Evolutionary conservation across 768 basidiomycete genomes (phyloP).

Genomic region (Jaapia argillacea): DNA sequence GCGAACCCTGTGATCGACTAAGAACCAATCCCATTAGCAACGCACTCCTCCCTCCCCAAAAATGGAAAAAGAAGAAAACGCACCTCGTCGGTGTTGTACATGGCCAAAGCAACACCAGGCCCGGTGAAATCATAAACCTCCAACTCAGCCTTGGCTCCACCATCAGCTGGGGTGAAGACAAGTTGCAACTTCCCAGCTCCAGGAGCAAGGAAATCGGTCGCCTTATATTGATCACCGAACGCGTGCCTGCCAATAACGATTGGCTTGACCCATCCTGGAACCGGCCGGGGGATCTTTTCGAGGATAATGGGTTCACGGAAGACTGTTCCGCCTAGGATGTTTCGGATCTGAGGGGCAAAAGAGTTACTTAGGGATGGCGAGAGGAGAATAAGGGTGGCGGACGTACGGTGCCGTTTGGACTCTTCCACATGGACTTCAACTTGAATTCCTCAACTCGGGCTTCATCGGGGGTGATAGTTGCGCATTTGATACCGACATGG

Average conservation of each 20-base stretch:
- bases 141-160: conserved; percentile 53
- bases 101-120: conserved; percentile 86
- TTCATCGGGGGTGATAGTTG: conserved; percentile 98
- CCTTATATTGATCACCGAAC: conserved; percentile 95
- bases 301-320: conserved; percentile 98
- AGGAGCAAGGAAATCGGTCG: conserved; percentile 87
- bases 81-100: conserved; percentile 98
- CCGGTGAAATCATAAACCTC: conserved; percentile 94
- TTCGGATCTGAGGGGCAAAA: conserved; percentile 58
- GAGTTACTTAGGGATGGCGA: background rate
- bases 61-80: conserved; percentile 5
- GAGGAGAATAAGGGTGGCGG: too few species aligned
- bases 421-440: conserved; percentile 98
- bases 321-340: conserved; percentile 96
- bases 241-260: conserved; percentile 97
- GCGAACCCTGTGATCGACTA: conserved; percentile 93
- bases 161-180: conserved; percentile 76
- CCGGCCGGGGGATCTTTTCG: conserved; percentile 78
- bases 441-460: conserved; percentile 95
- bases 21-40: too few species aligned
- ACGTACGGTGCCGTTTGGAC: conserved; percentile 87
- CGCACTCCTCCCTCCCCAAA: background rate
- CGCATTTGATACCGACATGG: conserved; percentile 98
- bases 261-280: conserved; percentile 96
- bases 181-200: conserved; percentile 92